A percentile compares a stretch with the other conserved stretches of the same genome.
phyloP scores from a whole-genome alignment of 176 grass and related monocot species.

The Bonia amplexicaulis region DNA sequence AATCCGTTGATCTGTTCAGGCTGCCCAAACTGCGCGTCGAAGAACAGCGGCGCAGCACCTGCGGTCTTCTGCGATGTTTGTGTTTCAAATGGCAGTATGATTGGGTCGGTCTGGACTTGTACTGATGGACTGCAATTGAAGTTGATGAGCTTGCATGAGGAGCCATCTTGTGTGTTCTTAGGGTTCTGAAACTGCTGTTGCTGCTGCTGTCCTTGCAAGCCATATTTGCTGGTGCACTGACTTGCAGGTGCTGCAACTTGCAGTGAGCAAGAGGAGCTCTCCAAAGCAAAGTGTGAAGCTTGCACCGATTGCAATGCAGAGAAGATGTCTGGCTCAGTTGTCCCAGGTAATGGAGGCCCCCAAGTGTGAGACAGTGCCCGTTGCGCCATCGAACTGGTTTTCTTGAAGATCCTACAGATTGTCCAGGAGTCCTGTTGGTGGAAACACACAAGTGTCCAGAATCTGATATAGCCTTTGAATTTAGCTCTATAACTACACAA shows the following conservation, averaged over 20 bases:
- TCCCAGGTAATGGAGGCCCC: slow-evolving; percentile 36
- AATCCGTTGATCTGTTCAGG: slow-evolving; percentile 46
- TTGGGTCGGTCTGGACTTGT: slow-evolving; percentile 32
- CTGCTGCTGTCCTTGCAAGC: slow-evolving; percentile 40
- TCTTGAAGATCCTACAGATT: slow-evolving; percentile 96
- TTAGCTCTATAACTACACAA: not conserved
- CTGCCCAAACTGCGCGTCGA: slow-evolving; percentile 50
- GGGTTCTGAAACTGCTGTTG: slow-evolving; percentile 21
- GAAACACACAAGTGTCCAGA: not conserved
- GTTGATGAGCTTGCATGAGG: slow-evolving; percentile 54
- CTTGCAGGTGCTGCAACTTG: slow-evolving; percentile 43
- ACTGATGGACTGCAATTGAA: slow-evolving; percentile 36
- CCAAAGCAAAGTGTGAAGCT: slow-evolving; percentile 38
- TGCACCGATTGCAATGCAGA: slow-evolving; percentile 28
- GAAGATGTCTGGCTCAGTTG: slow-evolving; percentile 45
- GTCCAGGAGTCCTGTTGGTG: slow-evolving; percentile 85
- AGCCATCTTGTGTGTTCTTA: slow-evolving; percentile 24
- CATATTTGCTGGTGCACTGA: slow-evolving; percentile 33
- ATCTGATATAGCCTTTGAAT: slow-evolving; percentile 7
- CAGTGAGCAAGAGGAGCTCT: slow-evolving; percentile 43
- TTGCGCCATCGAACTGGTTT: slow-evolving; percentile 80
- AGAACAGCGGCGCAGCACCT: slow-evolving; percentile 35
- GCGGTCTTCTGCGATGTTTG: slow-evolving; percentile 24
- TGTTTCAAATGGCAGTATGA: slow-evolving; percentile 40
- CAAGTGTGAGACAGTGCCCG: slow-evolving; percentile 56